Base-by-base conservation (phyloP, 306 rosid genomes). In the Pyrus pyrifolia region DNA sequence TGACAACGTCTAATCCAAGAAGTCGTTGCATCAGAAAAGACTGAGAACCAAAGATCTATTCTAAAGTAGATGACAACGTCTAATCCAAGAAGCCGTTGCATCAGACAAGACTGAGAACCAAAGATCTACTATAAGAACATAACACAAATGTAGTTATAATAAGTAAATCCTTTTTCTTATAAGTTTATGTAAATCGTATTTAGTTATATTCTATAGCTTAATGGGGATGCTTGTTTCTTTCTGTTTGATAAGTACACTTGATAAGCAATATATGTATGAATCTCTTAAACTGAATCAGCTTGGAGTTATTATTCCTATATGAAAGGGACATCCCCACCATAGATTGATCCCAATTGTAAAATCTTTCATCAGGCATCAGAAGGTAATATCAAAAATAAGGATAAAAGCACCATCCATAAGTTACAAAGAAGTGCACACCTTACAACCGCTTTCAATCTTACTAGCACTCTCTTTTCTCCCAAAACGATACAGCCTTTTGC, bases 1-100 rank as follows among this genome's bases (percentile, higher is more conserved):
- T 17, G 78, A 72, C 59, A 78, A 25, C 21, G 60, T 53, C 68
- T 33, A 65, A 79, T 81, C 44, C 75, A 38, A 21, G 73, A 53
- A 11, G 33, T 11, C 33, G 6, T 21, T 58, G 22, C 35, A 72
- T 17, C 53, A 33, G 22, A 72, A 18, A 72, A 72, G 45, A n/a
- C 17, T n/a, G 66, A 35, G 52, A 63, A 25, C 7, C 38, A 5
- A n/a, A 13, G 29, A 61, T 18, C 8, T 9, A 40, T 23, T 40
- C 8, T 35, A 31, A 75, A 38, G 67, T 71, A 76, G 61, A 81
- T 13, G 78, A 69, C 59, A 78, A 25, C 17, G 53, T 59, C 68
- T 33, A 64, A 79, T 81, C 35, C 75, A 38, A 21, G 73, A 53
- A 11, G 44, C 22, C 33, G 3, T 21, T 57, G 22, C 35, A 72